These are phyloP conservation scores for Candida sanyaensis DNA, from an alignment of 1,139 yeast genomes.

Conservation along the genomic window DNA sequence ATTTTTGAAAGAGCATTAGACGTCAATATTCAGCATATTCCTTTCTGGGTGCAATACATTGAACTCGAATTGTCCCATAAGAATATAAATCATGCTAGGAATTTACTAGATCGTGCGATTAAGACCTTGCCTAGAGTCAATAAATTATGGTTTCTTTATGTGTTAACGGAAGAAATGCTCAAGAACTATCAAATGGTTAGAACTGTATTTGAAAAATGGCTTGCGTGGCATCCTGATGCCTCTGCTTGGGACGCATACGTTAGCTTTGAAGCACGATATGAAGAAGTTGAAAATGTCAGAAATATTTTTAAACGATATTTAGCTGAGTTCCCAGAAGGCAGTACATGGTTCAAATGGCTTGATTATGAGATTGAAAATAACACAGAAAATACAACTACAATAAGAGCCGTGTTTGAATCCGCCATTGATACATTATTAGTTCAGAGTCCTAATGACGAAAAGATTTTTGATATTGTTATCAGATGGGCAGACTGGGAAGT, in stretches of 20 bases:
- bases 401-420: constrained; percentile 66
- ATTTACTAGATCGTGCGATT: constrained; percentile 77
- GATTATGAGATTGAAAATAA: constrained; percentile 29
- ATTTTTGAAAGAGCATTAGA: constrained; percentile 86
- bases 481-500: constrained; percentile 79
- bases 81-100: constrained; percentile 87
- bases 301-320: constrained; percentile 59
- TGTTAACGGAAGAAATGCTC: constrained; percentile 79
- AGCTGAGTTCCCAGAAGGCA: constrained; percentile 49
- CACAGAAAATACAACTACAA: constrained; percentile 17
- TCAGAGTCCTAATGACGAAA: constrained; percentile 15
- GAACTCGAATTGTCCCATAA: constrained; percentile 73
- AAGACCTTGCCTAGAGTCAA: constrained; percentile 74
- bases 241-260: constrained; percentile 78
- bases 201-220: constrained; percentile 76
- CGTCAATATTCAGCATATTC: constrained; percentile 71
- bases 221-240: constrained; percentile 67
- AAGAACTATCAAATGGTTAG: constrained; percentile 66
- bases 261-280: constrained; percentile 69
- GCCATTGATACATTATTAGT: constrained; percentile 58
- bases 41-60: constrained; percentile 84
- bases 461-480: constrained; percentile 29
- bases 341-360: constrained; percentile 62
- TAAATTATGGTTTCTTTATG: constrained; percentile 84
- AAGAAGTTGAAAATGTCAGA: constrained; percentile 60